Percentiles rank a stretch among this genome's conserved stretches.
Evolutionary conservation across 1,284 basidiomycete species (phyloP).

Genomic region (Sporisorium scitamineum): DNA sequence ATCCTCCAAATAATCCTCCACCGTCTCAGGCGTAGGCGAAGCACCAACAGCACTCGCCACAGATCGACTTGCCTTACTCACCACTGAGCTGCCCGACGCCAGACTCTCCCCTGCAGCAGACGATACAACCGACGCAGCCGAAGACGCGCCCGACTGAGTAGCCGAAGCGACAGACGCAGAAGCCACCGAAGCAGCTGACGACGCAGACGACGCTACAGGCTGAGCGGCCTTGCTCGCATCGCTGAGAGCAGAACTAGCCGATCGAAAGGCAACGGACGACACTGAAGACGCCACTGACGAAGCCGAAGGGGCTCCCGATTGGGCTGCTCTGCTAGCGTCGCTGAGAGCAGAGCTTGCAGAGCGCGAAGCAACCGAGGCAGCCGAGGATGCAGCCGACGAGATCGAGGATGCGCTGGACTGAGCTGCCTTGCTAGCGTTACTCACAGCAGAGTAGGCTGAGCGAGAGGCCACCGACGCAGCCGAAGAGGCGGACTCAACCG

Average conservation of each 20-base stretch:
- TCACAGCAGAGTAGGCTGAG: constrained; percentile 4
- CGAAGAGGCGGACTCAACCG: constrained; percentile 10
- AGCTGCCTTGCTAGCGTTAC: constrained; percentile 1
- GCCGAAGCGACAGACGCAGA: constrained; percentile 15
- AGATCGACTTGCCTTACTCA: constrained; percentile 14
- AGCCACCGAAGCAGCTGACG: constrained; percentile 8
- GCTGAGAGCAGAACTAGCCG: constrained; percentile 2
- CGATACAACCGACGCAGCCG: constrained; percentile 7
- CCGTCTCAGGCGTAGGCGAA: constrained; percentile 27
- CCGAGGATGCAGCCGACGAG: constrained; percentile 3
- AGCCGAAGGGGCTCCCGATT: neutral
- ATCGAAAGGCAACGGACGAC: constrained; percentile 5
- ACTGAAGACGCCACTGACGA: constrained; percentile 9
- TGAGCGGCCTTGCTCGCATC: constrained; percentile 6
- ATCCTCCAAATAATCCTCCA: constrained; percentile 34
- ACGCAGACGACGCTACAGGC: constrained; percentile 1
- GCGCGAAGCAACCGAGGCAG: constrained; percentile 7
- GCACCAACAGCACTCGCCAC: constrained; percentile 23
- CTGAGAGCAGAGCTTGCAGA: constrained; percentile 5
- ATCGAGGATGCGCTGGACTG: neutral
- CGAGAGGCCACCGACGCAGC: constrained; percentile 14
- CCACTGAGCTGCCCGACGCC: neutral
- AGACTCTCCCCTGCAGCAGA: neutral
- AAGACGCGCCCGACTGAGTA: constrained; percentile 6
- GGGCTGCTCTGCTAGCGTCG: neutral